Evolutionary conservation across 2,329 filamentous ascomycete genomes (phyloP), one percentile per base, ranked within the genome.

Genomic region (Boeremia exigua): DNA sequence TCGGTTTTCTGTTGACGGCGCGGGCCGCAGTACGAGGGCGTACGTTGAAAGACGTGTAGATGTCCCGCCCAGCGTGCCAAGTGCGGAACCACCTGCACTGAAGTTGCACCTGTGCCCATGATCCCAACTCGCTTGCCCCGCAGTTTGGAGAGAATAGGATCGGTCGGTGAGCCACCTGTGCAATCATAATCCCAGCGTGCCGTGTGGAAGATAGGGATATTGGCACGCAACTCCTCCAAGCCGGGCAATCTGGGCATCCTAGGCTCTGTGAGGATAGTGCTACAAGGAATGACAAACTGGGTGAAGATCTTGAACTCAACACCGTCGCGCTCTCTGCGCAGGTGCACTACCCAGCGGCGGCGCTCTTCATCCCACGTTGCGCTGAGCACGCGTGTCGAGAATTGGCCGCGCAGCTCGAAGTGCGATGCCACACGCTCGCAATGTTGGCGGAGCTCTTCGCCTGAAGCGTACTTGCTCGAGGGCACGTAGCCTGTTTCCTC

Each of bases 401-500:
- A 68, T 3, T 62, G 60, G 19, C 77, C 78, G 2, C 68, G 64
- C 67, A 54, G 61, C 59, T 25, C 76, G 78, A 34, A 85, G 71
- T 12, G 69, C 61, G 23, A 79, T 62, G 32, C 78, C 67, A 65
- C 45, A 7, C 58, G 39, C 23, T 68, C 57, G 48, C 56, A 59
- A 33, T 86, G 77, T 15, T 75, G 63, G 3, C 78, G 76, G 30
- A 86, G 64, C 59, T 84, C 82, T 1, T 67, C 56, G 0, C 80
- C 80, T 12, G 69, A 68, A 0, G 77, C 67, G 58, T 81, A 83
- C 14, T 76, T 75, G 25, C 81, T 74, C 32, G 73, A 79, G 0
- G 85, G 85, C 61, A 85, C 76, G 62, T 84, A 86, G 0, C 80
- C 81, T 1, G 78, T 85, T 68, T 87, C 84, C 56, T 88, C 85